Evolutionary conservation across 2,329 filamentous ascomycete genomes (phyloP), one percentile per base, ranked within the genome.

Genomic region (Ramularia collo-cygni): DNA sequence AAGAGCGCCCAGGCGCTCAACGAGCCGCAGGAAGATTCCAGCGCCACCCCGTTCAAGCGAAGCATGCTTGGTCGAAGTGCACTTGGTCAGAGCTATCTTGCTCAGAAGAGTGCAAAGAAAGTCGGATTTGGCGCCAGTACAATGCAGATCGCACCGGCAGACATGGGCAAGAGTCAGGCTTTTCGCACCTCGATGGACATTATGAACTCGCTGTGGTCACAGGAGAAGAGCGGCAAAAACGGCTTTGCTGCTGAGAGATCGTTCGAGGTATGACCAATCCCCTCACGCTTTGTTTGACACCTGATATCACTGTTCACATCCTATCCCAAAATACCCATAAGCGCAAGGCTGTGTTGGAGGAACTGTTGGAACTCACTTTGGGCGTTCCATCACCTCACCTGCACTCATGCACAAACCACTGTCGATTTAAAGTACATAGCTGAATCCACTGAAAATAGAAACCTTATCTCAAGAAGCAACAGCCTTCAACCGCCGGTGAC

Each of bases 121-220:
- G 42, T 44, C 15, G 48, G 42, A 26, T 48, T 51, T 21, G 48
- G 45, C 28, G 40, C 38, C 8, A 52, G 42, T 33, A 46, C 40
- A 1, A 29, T 52, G 18, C 43, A 21, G 2, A 32, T 14, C 16
- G 35, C 27, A 28, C 44, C 40, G 38, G 24, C 43, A 17, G 42
- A 46, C 13, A 37, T 58, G 5, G 47, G 50, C 16, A 54, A 54
- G 43, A 59, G 55, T 30, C 77, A 77, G 49, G 81, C 83, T 1
- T 90, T 95, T 63, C 76, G 80, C 14, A 95, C 84, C 14, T 89
- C 85, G 57, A 94, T 96, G 66, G 92, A 95, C 68, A 70, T 95
- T 61, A 95, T 95, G 87, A 90, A 94, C 61, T 94, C 87, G 34
- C 70, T 95, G 40, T 95, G 93, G 64, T 83, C 85, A 61, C 77